Evolutionary conservation across 2,329 filamentous ascomycete species (phyloP), one percentile per base, ranked within the genome.

Genomic region (Cordyceps javanica): DNA sequence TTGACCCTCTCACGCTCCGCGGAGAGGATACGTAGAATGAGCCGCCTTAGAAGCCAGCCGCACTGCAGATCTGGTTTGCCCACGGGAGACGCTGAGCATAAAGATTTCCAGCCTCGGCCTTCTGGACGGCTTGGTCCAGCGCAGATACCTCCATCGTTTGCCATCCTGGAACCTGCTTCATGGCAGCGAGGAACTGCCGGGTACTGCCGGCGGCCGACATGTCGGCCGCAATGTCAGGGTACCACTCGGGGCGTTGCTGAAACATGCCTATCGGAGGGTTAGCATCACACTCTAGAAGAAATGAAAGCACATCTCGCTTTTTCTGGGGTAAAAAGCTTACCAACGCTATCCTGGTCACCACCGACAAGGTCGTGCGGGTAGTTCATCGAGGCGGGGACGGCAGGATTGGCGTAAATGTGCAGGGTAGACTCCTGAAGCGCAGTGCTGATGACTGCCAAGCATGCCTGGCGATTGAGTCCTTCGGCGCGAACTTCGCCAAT

Each of bases 341-440:
- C 55, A 19, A 58, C 16, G 32, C 46, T 52, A 32, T 58, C 55
- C 30, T 58, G 55, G 41, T 53, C 55, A 30, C 46, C 46, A 7
- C 55, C 55, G 25, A 53, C 46, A 32, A 52, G 38, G 34, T 58
- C 55, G 55, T 58, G 55, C 5, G 55, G 46, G 55, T 58, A 58
- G 48, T 58, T 58, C 30, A 53, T 19, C 14, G 55, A 58, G 28
- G 55, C 46, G 19, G 55, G 55, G 9, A 58, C 55, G 6, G 7
- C 28, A 9, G 26, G 19, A 25, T 58, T 53, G 55, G 55, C 55
- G 38, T 52, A 46, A 30, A 58, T 46, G 46, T 53, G 46, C 14
- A 58, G 46, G 10, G 46, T 58, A 14, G 55, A 58, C 55, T 58
- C 55, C 48, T 52, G 46, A 14, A 58, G 55, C 13, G 46, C 55